Evolutionary conservation across 2,329 filamentous ascomycete genomes (phyloP), one percentile per base, ranked within the genome.

Genomic region (Pezicula rhizophila): DNA sequence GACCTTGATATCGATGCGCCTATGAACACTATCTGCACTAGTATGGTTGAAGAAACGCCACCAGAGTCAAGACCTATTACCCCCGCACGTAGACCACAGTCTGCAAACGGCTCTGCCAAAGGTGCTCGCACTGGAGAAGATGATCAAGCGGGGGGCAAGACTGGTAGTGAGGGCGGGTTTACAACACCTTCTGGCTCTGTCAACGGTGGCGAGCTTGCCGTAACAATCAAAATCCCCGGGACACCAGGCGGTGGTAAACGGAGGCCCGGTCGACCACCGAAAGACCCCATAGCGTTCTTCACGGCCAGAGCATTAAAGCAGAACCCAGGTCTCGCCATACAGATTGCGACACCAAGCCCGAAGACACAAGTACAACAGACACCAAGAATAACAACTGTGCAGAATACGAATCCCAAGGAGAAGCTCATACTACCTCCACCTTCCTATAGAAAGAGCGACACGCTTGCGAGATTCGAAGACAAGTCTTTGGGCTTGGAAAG

Each of bases 1-100:
- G 89, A 96, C 60, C 79, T 99, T 46, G 91, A 97, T 70, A 90
- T 96, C 43, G 89, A 96, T 49, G 78, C 78, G 11, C 80, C 79
- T 4, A 85, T 96, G 55, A 81, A 85, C 57, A 75, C 96, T 2
- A 91, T 91, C 63, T 82, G 79, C 43, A 84, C 90, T 2, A 84
- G 93, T 54, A 88, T 95, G 56, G 85, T 97, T 6, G 92, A 97
- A 64, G 89, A 89, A 17, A 74, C 82, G 38, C 18, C 18, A 37
- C 70, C 74, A 20, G 77, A 75, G 52, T 72, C 78, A 4, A 51
- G 57, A 51, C 60, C 62, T 26, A 67, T 66, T 3, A 73, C 74
- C 23, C 68, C 71, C 20, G 49, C 64, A 39, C 64, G 63, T 49
- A 58, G 59, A 14, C 66, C 65, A 0, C 62, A 65, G 6, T 60